phyloP scores from a whole-genome alignment of 768 basidiomycete species.

The Phanerochaete carnosa region DNA sequence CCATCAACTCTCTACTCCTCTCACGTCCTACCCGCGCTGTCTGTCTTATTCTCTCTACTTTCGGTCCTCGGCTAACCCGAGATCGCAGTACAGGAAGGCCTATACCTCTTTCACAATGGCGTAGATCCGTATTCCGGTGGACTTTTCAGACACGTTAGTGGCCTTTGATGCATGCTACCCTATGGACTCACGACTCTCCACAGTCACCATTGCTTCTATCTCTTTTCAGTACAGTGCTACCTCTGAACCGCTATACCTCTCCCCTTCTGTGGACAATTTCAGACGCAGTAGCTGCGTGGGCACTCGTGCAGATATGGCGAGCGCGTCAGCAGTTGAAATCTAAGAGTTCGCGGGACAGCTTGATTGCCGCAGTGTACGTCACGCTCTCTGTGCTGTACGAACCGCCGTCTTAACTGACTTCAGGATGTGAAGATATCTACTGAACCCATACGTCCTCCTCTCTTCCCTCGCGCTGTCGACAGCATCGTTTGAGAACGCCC shows the following conservation, averaged over 20 bases:
- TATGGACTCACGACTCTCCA: not conserved
- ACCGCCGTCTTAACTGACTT: conserved; percentile 5
- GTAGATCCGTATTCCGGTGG: conserved; percentile 88
- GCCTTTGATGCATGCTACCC: not conserved
- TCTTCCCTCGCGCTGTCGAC: conserved; percentile 81
- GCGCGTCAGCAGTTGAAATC: conserved; percentile 47
- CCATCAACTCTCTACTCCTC: conserved; percentile 75
- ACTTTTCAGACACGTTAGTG: conserved; percentile 76
- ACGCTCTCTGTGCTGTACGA: not conserved
- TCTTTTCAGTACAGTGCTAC: conserved; percentile 69
- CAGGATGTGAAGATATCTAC: conserved; percentile 57
- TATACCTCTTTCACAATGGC: conserved; percentile 75
- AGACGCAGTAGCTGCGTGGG: conserved; percentile 68
- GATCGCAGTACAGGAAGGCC: conserved; percentile 78
- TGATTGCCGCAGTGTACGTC: conserved; percentile 69
- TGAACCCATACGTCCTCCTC: conserved; percentile 87
- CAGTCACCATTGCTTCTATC: conserved; percentile 83
- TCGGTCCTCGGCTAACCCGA: not conserved
- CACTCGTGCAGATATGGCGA: conserved; percentile 66
- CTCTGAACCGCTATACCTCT: conserved; percentile 43
- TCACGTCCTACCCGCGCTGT: conserved; percentile 80
- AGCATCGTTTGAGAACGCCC: conserved; percentile 75
- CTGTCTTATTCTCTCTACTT: conserved; percentile 26
- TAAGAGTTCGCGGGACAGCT: conserved; percentile 47
- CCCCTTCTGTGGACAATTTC: conserved; percentile 67